A percentile compares a stretch with the other conserved stretches of the same genome.
phyloP scores from a whole-genome alignment of 2,329 filamentous ascomycete species.

The Exophiala lecanii-corni region DNA sequence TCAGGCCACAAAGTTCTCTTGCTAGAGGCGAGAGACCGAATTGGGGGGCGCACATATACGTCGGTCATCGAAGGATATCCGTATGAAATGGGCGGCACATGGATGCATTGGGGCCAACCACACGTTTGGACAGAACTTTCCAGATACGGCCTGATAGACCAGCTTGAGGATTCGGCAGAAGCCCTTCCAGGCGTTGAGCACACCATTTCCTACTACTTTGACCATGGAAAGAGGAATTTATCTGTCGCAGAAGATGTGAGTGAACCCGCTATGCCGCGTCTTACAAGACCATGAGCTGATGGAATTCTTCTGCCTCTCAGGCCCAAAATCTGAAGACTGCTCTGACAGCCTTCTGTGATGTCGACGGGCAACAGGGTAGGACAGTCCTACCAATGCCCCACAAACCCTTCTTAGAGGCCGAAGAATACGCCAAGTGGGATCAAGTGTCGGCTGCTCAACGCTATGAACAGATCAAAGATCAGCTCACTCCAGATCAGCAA shows the following conservation, averaged over 20 bases:
- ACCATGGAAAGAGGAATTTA: background rate
- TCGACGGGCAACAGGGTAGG: constrained; percentile 41
- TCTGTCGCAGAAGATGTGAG: background rate
- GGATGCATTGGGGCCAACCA: constrained; percentile 44
- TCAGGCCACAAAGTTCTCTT: constrained; percentile 38
- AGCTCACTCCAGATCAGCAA: constrained; percentile 39
- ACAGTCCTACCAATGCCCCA: constrained; percentile 41
- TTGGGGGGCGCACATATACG: constrained; percentile 46
- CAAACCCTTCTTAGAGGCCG: constrained; percentile 30
- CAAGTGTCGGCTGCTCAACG: constrained; percentile 42
- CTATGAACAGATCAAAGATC: constrained; percentile 35
- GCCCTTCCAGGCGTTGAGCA: constrained; percentile 39
- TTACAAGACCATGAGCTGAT: too few species aligned
- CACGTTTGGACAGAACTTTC: constrained; percentile 44
- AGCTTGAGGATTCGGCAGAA: constrained; percentile 38
- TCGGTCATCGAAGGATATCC: constrained; percentile 41
- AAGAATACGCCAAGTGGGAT: constrained; percentile 32
- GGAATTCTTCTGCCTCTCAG: too few species aligned
- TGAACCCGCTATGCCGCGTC: too few species aligned
- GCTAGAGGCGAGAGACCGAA: constrained; percentile 45
- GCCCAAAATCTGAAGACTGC: background rate
- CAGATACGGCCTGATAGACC: constrained; percentile 41
- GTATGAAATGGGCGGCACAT: constrained; percentile 49
- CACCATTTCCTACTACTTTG: constrained; percentile 2
- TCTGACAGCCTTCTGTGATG: constrained; percentile 37